Evolutionary conservation across 345 rosid species (phyloP), one percentile per base, ranked within the genome.

Genomic region (Syzygium grande): DNA sequence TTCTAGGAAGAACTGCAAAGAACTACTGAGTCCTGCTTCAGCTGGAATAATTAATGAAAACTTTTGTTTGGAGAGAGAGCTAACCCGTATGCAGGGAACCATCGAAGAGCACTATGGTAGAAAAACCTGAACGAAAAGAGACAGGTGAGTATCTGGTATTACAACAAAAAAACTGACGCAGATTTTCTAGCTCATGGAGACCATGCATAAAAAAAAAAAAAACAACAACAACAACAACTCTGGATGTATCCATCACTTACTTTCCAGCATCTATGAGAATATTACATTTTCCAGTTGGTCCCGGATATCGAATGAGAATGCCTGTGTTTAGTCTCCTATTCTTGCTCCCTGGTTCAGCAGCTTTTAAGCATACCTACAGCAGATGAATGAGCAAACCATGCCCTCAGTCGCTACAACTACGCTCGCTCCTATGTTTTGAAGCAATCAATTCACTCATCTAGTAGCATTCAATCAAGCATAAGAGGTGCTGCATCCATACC

Each of bases 231-330:
- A 3, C 51, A 25, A 51, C 78, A 38, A 46, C 34, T 84, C 84
- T 21, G 43, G 16, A 51, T 12, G 61, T 29, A 55, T n/a, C 86
- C 51, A 79, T 90, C 90, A 93, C 99, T 94, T 92, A 95, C 98
- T 96, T 97, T 91, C 99, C 99, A 89, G 94, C 95, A 91, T 97
- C 99, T 89, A 97, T 93, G 1, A 97, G 91, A 90, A 95, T 92
- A 92, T 96, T 90, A 86, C 89, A 86, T 84, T 83, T 90, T 54
- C 96, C 98, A 16, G 90, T 87, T 30, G 93, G 93, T 77, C 91
- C 92, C 38, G 90, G 84, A 87, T 92, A 90, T n/a, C 95, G 94
- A 91, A 97, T 91, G 86, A 96, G 97, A 51, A 96, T 88, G 90
- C 98, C 86, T 2, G 99, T 97, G 93, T 96, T 97, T 77, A 89